Percentiles rank a stretch among this genome's conserved stretches.
These are phyloP conservation scores for Sideroxylon spinosum DNA, from an alignment of 179 eudicot species.

Conservation along the genomic window DNA sequence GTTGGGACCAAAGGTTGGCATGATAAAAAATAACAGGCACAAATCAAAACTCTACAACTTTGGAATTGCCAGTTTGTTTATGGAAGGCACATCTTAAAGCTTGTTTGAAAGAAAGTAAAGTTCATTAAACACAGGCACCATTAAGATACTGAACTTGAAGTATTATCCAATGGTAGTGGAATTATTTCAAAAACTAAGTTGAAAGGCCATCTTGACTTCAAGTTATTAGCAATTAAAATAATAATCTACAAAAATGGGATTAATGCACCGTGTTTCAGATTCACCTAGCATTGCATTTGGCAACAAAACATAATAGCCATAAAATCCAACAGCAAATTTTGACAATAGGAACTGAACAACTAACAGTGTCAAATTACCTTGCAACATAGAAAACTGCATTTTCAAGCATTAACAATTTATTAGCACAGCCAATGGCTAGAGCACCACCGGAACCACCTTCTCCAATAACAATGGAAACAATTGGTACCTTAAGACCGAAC, in stretches of 20 bases:
- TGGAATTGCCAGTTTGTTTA: neutral
- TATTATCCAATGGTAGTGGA: neutral
- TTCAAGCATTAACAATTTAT: constrained; percentile 86
- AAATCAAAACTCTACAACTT: neutral
- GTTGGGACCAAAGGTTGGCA: neutral
- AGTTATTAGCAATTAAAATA: neutral
- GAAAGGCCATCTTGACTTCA: neutral
- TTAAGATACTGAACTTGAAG: neutral
- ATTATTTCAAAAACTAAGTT: neutral
- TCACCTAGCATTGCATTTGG: neutral
- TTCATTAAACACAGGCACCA: neutral
- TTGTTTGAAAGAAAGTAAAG: neutral
- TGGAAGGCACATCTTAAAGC: neutral
- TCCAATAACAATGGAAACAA: constrained; percentile 83
- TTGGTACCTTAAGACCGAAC: constrained; percentile 95
- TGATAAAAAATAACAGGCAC: neutral
- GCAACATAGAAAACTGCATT: constrained; percentile 97
- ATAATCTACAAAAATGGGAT: neutral
- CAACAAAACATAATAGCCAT: neutral
- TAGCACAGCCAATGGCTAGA: constrained; percentile 96
- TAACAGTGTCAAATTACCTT: constrained; percentile 44
- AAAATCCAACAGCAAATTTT: constrained; percentile 4
- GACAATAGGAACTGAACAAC: neutral
- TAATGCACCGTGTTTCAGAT: neutral
- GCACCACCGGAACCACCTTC: constrained; percentile 99